Conservation (phyloP, 345 rosid genomes). For the Rhizophora apiculata region DNA sequence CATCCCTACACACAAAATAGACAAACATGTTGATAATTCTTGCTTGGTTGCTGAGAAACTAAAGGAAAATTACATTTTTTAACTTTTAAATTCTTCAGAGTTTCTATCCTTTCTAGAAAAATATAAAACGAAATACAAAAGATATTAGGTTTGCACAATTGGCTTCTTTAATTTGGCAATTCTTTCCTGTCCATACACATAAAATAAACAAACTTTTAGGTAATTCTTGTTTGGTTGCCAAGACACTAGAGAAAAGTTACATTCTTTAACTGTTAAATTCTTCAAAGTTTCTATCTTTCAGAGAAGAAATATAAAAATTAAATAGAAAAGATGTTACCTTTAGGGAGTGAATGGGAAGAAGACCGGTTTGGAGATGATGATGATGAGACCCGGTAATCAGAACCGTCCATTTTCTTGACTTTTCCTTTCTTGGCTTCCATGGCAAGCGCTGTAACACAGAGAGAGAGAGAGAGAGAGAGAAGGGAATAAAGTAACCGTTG, state of each 20-base stretch:
- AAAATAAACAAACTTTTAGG: not conserved
- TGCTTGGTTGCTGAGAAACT: too few relatives aligned
- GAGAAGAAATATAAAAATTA: too few relatives aligned
- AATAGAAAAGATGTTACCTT: slow-evolving; percentile 14
- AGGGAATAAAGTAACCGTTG: slow-evolving; percentile 9
- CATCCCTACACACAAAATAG: slow-evolving; percentile 7
- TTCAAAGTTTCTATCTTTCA: too few relatives aligned
- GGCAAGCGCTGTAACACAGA: too few relatives aligned
- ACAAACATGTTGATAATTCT: not conserved
- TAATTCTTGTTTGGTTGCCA: too few relatives aligned
- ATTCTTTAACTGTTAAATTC: too few relatives aligned
- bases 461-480: not conserved
- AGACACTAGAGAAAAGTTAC: too few relatives aligned
- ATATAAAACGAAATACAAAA: too few relatives aligned
- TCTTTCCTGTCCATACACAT: slow-evolving; percentile 29
- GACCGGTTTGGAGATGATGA: not conserved
- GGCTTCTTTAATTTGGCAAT: slow-evolving; percentile 6
- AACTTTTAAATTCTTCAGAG: too few relatives aligned
- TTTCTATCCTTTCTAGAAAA: too few relatives aligned
- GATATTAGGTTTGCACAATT: not conserved
- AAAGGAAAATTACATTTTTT: too few relatives aligned
- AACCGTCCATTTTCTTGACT: slow-evolving; percentile 22
- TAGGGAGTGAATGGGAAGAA: slow-evolving; percentile 5
- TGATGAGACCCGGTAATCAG: slow-evolving; percentile 13
- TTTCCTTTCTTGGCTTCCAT: too few relatives aligned